These are phyloP conservation scores for Carex parvula DNA, from an alignment of 176 grass and related monocot species.

Conservation along the genomic window DNA sequence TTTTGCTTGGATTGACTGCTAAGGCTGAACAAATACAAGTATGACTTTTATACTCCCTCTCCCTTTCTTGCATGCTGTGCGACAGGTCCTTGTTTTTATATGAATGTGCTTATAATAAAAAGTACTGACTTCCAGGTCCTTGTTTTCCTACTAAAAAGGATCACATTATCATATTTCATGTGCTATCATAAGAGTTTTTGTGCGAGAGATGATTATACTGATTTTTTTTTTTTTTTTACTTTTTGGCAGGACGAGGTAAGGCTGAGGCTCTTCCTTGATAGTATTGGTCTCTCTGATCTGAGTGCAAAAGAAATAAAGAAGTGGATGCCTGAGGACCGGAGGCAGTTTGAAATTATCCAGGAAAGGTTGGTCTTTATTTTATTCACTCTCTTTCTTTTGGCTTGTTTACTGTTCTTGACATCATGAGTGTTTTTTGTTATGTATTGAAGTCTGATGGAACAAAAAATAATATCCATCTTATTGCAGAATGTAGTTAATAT, in stretches of 20 bases:
- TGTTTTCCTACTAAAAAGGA: neutral
- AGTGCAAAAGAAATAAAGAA: constrained; percentile 99
- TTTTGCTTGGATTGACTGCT: constrained; percentile 95
- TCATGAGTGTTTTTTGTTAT: neutral
- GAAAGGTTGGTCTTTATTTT: constrained; percentile 59
- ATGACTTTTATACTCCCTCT: constrained; percentile 24
- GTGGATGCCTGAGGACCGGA: constrained; percentile 98
- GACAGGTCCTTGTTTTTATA: neutral
- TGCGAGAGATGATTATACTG: constrained; percentile 14
- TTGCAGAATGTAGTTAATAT: neutral
- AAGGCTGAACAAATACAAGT: constrained; percentile 99
- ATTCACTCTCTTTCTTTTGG: neutral
- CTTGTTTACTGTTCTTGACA: neutral
- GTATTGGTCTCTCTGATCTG: constrained; percentile 93
- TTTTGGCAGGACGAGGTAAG: constrained; percentile 94
- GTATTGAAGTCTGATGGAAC: neutral
- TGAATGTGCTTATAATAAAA: neutral
- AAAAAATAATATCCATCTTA: neutral
- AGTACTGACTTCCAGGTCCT: neutral
- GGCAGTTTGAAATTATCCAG: constrained; percentile 94
- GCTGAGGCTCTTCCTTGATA: constrained; percentile 97
- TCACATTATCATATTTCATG: neutral
- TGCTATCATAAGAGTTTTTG: neutral
- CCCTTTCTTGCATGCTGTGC: neutral
- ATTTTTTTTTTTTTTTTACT: constrained; percentile 12